Conservation (phyloP, 176 grass and related monocot species). For the Cenchrus fungigraminus region DNA sequence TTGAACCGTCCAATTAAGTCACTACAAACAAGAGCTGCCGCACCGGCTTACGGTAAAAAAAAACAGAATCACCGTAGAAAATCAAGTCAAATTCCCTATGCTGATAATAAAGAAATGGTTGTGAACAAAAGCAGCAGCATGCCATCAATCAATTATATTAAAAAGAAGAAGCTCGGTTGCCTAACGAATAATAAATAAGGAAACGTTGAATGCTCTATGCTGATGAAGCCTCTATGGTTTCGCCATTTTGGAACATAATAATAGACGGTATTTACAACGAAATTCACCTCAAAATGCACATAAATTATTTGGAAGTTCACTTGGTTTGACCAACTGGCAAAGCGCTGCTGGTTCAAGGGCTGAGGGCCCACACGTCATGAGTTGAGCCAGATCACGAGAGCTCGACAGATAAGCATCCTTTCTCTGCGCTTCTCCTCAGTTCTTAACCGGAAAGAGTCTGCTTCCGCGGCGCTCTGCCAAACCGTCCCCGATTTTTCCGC, state of each 20-base stretch:
- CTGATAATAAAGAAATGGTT: too few relatives aligned
- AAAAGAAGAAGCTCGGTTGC: too few relatives aligned
- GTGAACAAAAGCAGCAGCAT: too few relatives aligned
- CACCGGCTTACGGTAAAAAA: neutral
- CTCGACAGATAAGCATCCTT: conserved; percentile 6
- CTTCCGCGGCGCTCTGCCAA: conserved; percentile 3
- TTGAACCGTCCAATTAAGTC: neutral
- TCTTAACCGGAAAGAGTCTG: neutral
- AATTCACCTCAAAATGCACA: neutral
- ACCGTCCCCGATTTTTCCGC: conserved; percentile 26
- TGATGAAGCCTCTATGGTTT: neutral
- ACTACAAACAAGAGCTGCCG: neutral
- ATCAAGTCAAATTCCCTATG: too few relatives aligned
- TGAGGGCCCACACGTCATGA: conserved; percentile 13
- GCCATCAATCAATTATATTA: too few relatives aligned
- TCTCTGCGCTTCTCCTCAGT: neutral
- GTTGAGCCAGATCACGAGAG: neutral
- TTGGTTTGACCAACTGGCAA: neutral
- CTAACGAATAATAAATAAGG: neutral
- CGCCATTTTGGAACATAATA: neutral
- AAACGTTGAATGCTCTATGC: neutral
- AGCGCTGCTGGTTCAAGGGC: neutral
- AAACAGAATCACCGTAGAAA: neutral
- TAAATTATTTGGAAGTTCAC: neutral
- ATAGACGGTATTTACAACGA: neutral